Conservation (phyloP, 2,329 filamentous ascomycete genomes). For the Aspergillus sp. region DNA sequence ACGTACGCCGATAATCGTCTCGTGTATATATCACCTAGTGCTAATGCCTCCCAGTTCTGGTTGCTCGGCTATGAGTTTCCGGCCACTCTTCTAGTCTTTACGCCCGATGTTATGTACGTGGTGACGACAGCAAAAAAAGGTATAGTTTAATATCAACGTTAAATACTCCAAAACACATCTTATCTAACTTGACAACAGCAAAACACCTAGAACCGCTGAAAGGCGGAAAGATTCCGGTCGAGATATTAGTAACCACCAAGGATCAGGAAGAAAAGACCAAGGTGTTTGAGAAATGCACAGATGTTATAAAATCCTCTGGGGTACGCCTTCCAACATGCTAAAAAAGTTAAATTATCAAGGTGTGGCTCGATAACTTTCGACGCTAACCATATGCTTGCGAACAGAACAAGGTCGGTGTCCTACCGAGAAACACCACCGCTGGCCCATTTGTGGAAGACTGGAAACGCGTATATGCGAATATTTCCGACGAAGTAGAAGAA, state of each 20-base stretch:
- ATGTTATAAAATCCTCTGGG: constrained; percentile 83
- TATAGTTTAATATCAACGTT: constrained; percentile 38
- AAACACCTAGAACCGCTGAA: constrained; percentile 92
- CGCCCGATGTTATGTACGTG: constrained; percentile 81
- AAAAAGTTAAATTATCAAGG: background rate
- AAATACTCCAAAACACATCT: background rate
- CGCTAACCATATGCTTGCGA: background rate
- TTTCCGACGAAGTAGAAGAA: constrained; percentile 82
- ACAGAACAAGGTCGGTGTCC: constrained; percentile 83
- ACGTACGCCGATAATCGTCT: constrained; percentile 60
- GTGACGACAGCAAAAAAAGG: constrained; percentile 98
- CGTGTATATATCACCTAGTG: background rate
- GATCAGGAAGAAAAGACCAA: constrained; percentile 89
- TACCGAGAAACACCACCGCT: constrained; percentile 78
- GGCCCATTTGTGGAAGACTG: constrained; percentile 96
- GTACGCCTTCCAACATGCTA: constrained; percentile 52
- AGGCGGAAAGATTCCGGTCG: constrained; percentile 86
- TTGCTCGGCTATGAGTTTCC: constrained; percentile 98
- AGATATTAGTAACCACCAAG: constrained; percentile 89
- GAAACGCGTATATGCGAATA: constrained; percentile 77
- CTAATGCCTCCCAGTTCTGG: constrained; percentile 71
- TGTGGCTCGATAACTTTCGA: background rate
- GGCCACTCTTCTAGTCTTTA: constrained; percentile 90
- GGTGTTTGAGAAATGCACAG: constrained; percentile 78
- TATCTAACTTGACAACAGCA: constrained; percentile 53